phyloP scores from a whole-genome alignment of 164 flowering plant species.

The Taxillus chinensis region DNA sequence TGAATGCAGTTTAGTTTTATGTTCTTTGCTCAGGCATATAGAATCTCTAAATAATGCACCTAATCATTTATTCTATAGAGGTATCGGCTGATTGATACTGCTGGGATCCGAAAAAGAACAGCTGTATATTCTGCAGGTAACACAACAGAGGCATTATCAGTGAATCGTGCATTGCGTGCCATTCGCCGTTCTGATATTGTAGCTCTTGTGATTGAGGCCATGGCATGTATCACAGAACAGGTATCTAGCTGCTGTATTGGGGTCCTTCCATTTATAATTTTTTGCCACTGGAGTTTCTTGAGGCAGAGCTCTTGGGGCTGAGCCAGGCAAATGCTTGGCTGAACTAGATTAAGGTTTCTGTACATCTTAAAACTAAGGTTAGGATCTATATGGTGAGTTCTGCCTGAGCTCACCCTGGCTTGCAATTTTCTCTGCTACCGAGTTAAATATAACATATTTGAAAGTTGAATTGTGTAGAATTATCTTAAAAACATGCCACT shows the following conservation, averaged over 20 bases:
- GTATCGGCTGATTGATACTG: constrained; percentile 90
- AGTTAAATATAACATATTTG: too few relatives aligned
- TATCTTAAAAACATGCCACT: too few relatives aligned
- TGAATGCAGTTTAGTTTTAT: not conserved
- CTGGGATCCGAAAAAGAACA: constrained; percentile 89
- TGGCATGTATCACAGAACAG: constrained; percentile 97
- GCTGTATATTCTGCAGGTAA: constrained; percentile 81
- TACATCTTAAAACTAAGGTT: too few relatives aligned
- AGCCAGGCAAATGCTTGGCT: not conserved
- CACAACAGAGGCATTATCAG: constrained; percentile 85
- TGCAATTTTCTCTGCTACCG: too few relatives aligned
- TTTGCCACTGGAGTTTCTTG: too few relatives aligned
- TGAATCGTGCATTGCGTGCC: constrained; percentile 95
- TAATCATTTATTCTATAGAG: constrained; percentile 38
- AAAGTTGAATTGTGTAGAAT: too few relatives aligned
- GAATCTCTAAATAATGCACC: constrained; percentile 1
- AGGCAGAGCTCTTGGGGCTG: not conserved
- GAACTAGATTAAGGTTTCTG: not conserved
- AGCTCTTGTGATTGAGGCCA: constrained; percentile 94
- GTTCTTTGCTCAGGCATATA: not conserved
- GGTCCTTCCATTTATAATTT: too few relatives aligned
- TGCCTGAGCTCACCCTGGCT: too few relatives aligned
- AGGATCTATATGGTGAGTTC: too few relatives aligned
- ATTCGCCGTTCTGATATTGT: constrained; percentile 96
- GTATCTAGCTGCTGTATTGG: constrained; percentile 21